These are phyloP conservation scores for Rosa hybrid DNA, from an alignment of 331 rosid genomes.

Conservation along the genomic window DNA sequence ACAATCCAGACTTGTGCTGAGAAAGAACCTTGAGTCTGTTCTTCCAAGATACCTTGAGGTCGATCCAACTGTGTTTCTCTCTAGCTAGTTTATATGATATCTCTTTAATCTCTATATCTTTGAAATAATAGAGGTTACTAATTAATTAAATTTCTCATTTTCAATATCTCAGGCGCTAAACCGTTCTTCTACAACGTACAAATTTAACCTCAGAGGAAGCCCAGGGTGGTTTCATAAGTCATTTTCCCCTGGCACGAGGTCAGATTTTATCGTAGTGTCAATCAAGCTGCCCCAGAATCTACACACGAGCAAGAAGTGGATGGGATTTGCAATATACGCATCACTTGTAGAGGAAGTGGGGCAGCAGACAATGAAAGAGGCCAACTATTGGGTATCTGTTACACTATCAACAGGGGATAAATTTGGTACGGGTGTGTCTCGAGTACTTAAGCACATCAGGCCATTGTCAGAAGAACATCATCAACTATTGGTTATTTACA, in stretches of 20 bases:
- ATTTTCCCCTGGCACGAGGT: too few relatives aligned
- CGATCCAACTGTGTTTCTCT: background rate
- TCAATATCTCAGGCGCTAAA: slow-evolving; percentile 1
- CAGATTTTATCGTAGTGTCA: background rate
- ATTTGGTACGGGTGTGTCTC: too few relatives aligned
- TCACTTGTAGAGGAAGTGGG: background rate
- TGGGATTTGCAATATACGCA: background rate
- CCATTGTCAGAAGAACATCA: too few relatives aligned
- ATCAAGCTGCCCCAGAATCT: background rate
- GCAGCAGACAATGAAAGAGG: too few relatives aligned
- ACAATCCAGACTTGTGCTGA: background rate
- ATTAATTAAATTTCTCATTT: background rate
- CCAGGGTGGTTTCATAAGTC: too few relatives aligned
- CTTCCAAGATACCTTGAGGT: slow-evolving; percentile 20
- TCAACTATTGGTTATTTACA: background rate
- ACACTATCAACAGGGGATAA: too few relatives aligned
- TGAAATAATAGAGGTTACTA: too few relatives aligned
- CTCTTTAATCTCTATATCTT: background rate
- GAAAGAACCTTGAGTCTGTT: background rate
- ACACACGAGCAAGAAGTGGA: background rate
- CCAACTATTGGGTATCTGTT: too few relatives aligned
- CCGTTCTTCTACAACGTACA: background rate
- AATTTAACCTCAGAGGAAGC: background rate
- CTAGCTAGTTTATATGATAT: background rate
- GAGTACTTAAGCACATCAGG: too few relatives aligned